These are phyloP conservation scores for Aspergillus sparsus DNA, from an alignment of 495 filamentous ascomycete species.

Conservation along the genomic window DNA sequence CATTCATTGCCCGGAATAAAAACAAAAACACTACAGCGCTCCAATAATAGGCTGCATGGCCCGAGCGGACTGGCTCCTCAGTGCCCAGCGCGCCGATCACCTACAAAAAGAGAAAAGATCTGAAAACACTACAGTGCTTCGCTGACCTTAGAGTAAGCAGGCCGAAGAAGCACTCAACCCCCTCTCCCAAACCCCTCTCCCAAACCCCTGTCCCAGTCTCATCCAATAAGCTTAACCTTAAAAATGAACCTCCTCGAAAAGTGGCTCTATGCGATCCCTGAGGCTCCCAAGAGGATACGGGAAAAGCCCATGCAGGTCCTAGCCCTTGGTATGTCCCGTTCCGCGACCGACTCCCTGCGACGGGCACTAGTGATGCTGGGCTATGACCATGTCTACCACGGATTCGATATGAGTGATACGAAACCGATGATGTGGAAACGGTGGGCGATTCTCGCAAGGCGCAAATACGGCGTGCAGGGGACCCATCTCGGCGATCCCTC, in stretches of 20 bases:
- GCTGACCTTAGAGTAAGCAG: too few relatives aligned
- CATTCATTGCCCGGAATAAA: too few relatives aligned
- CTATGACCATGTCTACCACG: constrained; percentile 34
- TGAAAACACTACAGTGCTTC: too few relatives aligned
- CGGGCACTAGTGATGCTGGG: constrained; percentile 28
- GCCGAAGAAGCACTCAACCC: too few relatives aligned
- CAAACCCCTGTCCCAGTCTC: too few relatives aligned
- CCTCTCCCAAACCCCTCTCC: too few relatives aligned
- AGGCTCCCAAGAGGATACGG: constrained; percentile 13
- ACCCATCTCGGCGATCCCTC: constrained; percentile 22
- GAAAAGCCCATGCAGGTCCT: constrained; percentile 29
- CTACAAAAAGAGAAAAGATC: too few relatives aligned
- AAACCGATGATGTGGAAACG: constrained; percentile 15
- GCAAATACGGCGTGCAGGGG: constrained; percentile 15
- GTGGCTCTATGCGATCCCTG: constrained; percentile 17
- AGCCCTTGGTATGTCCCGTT: constrained; percentile 30
- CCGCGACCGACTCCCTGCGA: constrained; percentile 33
- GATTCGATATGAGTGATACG: constrained; percentile 21
- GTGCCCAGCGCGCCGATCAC: too few relatives aligned
- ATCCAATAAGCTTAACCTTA: background rate
- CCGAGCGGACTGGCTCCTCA: too few relatives aligned
- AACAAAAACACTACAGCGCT: too few relatives aligned
- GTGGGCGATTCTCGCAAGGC: constrained; percentile 18
- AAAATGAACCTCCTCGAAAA: constrained; percentile 19
- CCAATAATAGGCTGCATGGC: too few relatives aligned